Base-by-base conservation (phyloP, 2,329 filamentous ascomycete genomes). In the Curvularia verruculosa region DNA sequence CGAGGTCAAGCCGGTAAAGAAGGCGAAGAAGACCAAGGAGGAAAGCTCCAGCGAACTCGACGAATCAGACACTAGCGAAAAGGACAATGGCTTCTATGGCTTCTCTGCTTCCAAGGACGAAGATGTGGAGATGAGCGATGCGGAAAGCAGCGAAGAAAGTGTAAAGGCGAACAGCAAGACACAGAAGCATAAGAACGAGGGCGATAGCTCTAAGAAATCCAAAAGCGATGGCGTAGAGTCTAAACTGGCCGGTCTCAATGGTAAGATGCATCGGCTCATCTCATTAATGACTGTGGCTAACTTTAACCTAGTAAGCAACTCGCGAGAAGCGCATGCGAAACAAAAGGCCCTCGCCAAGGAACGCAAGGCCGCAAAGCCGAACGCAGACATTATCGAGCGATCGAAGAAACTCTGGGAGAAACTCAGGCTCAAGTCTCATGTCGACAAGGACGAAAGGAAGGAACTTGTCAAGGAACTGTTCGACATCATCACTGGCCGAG, bases 331-430 rank as follows among this genome's bases (percentile, higher is more conserved):
- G 21, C 95, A 98, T 76, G 87, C 88, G 48, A 96, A 96, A 78
- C 95, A 99, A 79, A 96, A 94, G 78, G 89, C 89, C 61, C 82
- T 97, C 49, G 89, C 87, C 23, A 89, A 88, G 71, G 94, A 98
- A 75, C 91, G 96, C 67, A 97, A 93, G 82, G 89, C 91, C 36
- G 89, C 90, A 41, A 98, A 97, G 80, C 95, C 95, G 23, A 88
- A 98, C 66, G 92, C 94, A 72, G 93, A 98, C 75, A 87, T 90
- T 71, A 88, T 98, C 64, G 86, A 89, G 61, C 88, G 92, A 60
- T 90, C 91, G 52, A 99, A 99, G 83, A 96, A 97, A 81, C 85
- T 99, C 51, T 99, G 95, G 96, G 95, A 99, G 81, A 87, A 90
- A 60, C 80, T 99, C 73, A 89, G 95, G 64, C 84, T 91, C 68